phyloP scores from a whole-genome alignment of 83 land plant genomes.

The Larix sibirica region DNA sequence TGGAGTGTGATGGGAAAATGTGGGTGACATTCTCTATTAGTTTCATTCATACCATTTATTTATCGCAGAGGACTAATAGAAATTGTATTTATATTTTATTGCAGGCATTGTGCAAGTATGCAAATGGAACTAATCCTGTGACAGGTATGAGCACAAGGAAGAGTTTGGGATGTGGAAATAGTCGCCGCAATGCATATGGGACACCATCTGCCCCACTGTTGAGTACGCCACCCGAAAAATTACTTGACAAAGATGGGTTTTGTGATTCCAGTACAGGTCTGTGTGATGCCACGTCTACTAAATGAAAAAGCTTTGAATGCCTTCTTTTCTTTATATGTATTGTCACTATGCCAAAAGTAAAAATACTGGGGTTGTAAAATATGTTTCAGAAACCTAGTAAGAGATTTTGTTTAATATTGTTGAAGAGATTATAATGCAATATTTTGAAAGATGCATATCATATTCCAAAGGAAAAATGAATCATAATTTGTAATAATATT shows the following conservation, averaged over 20 bases:
- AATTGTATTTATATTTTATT: constrained; percentile 6
- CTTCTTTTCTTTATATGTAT: no score
- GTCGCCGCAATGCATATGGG: constrained; percentile 93
- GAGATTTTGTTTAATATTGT: no score
- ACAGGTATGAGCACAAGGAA: constrained; percentile 91
- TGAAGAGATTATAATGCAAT: no score
- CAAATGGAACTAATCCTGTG: constrained; percentile 89
- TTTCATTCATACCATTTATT: neutral
- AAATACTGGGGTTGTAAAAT: no score
- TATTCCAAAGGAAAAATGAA: no score
- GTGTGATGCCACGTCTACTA: constrained; percentile 60
- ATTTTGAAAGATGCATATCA: no score
- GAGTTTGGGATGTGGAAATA: constrained; percentile 95
- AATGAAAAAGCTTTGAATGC: no score
- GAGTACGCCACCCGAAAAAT: constrained; percentile 91
- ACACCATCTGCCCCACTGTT: constrained; percentile 88
- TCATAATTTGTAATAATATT: no score
- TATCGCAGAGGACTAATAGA: neutral
- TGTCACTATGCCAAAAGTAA: no score
- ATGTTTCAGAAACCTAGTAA: no score
- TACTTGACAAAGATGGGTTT: constrained; percentile 94
- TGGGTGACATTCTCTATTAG: neutral
- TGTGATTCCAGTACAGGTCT: constrained; percentile 83
- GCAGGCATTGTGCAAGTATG: constrained; percentile 98
- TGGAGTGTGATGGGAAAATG: neutral